Conservation (phyloP, 768 basidiomycete genomes). For the Neoboletus magnificus region DNA sequence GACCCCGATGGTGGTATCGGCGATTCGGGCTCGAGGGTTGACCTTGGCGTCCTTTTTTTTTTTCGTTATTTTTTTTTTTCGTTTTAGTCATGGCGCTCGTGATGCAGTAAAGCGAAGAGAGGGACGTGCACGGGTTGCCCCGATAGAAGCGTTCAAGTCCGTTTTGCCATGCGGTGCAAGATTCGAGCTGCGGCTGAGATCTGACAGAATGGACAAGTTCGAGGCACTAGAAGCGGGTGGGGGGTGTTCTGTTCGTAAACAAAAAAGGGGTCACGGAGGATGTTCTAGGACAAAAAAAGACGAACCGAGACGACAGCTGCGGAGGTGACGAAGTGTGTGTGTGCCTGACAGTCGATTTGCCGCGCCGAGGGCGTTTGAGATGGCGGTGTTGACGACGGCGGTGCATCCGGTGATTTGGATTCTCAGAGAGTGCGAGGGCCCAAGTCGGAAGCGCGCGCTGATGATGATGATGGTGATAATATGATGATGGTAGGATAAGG, state of each 20-base stretch:
- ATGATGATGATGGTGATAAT: neutral
- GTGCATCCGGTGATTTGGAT: neutral
- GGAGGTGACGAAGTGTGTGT: neutral
- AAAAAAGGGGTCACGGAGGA: neutral
- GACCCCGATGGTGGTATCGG: neutral
- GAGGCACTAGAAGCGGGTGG: neutral
- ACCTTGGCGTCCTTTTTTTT: neutral
- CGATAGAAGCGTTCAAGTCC: conserved; percentile 5
- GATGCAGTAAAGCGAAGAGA: neutral
- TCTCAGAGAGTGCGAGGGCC: neutral
- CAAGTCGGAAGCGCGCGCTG: neutral
- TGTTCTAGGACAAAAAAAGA: neutral
- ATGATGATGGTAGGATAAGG: too few relatives aligned
- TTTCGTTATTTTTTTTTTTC: neutral
- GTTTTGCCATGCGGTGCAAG: conserved; percentile 4
- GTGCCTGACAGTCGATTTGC: neutral
- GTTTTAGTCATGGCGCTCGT: too few relatives aligned
- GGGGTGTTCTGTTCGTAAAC: neutral
- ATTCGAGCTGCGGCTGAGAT: neutral
- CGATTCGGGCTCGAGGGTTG: neutral
- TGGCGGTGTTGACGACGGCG: neutral
- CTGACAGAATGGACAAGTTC: neutral
- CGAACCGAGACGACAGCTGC: neutral
- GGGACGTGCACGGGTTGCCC: conserved; percentile 1
- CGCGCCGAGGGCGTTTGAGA: neutral